Evolutionary conservation across 371 early-diverging fungal genomes (phyloP), one percentile per base, ranked within the genome.

Genomic region (Mucor irregularis): DNA sequence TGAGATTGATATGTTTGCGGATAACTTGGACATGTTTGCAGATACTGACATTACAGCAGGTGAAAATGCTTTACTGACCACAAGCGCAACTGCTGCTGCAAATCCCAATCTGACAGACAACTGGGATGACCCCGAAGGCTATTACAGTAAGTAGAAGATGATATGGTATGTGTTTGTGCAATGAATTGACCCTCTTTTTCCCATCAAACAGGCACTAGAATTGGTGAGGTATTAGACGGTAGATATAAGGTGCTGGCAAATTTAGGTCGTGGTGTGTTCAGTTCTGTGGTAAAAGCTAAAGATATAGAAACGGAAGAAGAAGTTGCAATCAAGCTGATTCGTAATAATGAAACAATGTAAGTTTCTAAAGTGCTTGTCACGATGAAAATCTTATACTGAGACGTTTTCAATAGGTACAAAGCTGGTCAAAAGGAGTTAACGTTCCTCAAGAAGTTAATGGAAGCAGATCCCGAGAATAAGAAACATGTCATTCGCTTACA

Each of bases 91-190:
- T 26, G 48, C 54, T 25, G 65, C 70, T 2, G 74, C 71, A 10
- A 85, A 84, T 47, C 81, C 81, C 4, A 81, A 76, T 34, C 71
- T 91, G 4, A 74, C 80, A 4, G 98, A 95, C 60, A 95, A 91
- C 55, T 94, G 92, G 91, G 98, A 97, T 70, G 98, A 98, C 62
- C 81, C 87, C 1, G 96, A 98, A 58, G 98, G 98, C 14, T 98
- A 98, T 79, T 98, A 96, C 66, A 87, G 93, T 84, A 39, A 39
- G 4, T 5, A 7, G 5, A 21, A 1, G 13, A 6, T 39, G 2
- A 83, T 74, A 88, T 77, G 14, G 2, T 39, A 24, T n/a, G n/a
- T n/a, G n/a, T n/a, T n/a, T n/a, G n/a, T n/a, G n/a, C n/a, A 3
- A 26, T 30, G 0, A 16, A 10, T 29, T n/a, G 25, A 21, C 9